Percentiles rank a stretch among this genome's conserved stretches.
Conservation (phyloP, 164 flowering plant species). For the Hamamelis virginiana region DNA sequence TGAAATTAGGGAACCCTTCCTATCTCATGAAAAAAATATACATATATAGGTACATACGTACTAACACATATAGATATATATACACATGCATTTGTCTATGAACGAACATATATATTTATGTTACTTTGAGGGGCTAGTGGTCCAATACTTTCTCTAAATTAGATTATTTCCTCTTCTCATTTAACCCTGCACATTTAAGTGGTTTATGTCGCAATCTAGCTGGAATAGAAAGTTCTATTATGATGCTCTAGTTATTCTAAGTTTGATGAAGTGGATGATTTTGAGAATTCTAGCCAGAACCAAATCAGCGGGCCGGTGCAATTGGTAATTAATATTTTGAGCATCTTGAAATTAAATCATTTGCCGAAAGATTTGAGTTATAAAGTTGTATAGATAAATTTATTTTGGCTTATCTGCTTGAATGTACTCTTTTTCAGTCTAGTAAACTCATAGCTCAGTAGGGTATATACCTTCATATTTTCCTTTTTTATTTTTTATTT, state of each 20-base stretch:
- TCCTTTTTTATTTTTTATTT: too few species aligned
- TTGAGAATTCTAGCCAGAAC: not conserved
- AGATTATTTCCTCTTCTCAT: too few species aligned
- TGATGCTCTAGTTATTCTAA: slow-evolving; percentile 7
- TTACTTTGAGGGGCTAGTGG: too few species aligned
- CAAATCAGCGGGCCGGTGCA: not conserved
- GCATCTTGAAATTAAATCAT: slow-evolving; percentile 6
- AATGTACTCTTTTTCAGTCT: slow-evolving; percentile 11
- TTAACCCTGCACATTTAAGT: too few species aligned
- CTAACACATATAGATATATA: too few species aligned
- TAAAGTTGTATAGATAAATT: slow-evolving; percentile 3
- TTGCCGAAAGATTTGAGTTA: not conserved
- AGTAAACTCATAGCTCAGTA: slow-evolving; percentile 6
- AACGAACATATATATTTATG: too few species aligned
- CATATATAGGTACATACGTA: too few species aligned
- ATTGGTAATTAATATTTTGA: not conserved
- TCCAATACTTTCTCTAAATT: too few species aligned
- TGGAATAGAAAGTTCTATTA: slow-evolving; percentile 1
- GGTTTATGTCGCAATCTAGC: not conserved
- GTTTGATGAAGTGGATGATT: not conserved
- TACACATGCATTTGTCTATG: too few species aligned
- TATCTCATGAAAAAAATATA: too few species aligned
- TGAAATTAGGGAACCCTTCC: too few species aligned
- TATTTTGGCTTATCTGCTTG: slow-evolving; percentile 7
- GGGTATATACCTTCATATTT: slow-evolving; percentile 17